Evolutionary conservation across 2,329 filamentous ascomycete genomes (phyloP).

Genomic region (Beauveria sp.): DNA sequence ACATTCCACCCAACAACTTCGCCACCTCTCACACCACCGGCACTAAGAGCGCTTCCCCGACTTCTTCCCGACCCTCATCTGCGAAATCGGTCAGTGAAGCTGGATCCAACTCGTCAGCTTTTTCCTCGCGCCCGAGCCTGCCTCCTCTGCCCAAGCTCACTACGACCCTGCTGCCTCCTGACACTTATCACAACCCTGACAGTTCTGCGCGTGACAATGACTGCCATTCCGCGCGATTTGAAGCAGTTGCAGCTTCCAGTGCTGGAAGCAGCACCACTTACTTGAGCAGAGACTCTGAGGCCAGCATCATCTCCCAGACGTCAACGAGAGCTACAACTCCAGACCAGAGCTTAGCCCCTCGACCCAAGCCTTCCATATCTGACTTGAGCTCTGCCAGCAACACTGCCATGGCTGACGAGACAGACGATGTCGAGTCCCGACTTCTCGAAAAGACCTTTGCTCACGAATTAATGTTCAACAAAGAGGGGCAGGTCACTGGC

Average conservation of each 20-base stretch:
- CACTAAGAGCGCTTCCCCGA: slow-evolving; percentile 25
- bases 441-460: slow-evolving; percentile 88
- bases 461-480: slow-evolving; percentile 87
- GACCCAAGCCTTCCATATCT: slow-evolving; percentile 54
- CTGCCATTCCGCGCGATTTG: slow-evolving; percentile 46
- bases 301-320: slow-evolving; percentile 69
- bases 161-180: slow-evolving; percentile 39
- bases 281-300: slow-evolving; percentile 71
- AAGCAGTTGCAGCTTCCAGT: slow-evolving; percentile 68
- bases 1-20: slow-evolving; percentile 62
- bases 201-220: slow-evolving; percentile 41
- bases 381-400: slow-evolving; percentile 62
- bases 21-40: slow-evolving; percentile 44
- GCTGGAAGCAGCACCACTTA: slow-evolving; percentile 73
- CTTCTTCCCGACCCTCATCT: slow-evolving; percentile 36
- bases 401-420: slow-evolving; percentile 62
- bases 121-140: slow-evolving; percentile 40
- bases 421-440: slow-evolving; percentile 70
- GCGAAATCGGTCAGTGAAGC: slow-evolving; percentile 28
- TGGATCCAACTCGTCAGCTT: slow-evolving; percentile 36
- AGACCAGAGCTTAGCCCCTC: slow-evolving; percentile 50
- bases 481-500: slow-evolving; percentile 89
- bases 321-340: slow-evolving; percentile 87
- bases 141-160: slow-evolving; percentile 52
- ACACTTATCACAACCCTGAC: slow-evolving; percentile 42